Evolutionary conservation across 2,329 filamentous ascomycete species (phyloP), one percentile per base, ranked within the genome.

Genomic region (Nothophaeocryptopus gaeumannii): DNA sequence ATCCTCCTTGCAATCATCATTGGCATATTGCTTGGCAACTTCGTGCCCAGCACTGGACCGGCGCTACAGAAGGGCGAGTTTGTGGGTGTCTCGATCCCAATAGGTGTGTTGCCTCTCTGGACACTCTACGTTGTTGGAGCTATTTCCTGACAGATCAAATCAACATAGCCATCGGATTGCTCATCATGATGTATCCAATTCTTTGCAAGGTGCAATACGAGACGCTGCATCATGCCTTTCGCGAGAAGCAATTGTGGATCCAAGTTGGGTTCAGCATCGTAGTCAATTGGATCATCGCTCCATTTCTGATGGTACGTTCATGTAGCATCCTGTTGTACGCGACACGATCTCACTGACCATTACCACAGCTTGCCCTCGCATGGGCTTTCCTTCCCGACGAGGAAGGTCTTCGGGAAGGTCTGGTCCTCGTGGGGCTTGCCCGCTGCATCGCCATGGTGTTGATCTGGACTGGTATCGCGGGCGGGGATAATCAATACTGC

Each of bases 111-210:
- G 16, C 14, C 16, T 39, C 30, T 5, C 15, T 9, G 13, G 8
- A 34, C 29, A 80, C 81, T 83, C 66, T 44, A 73, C 67, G 26
- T 15, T 33, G 39, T 30, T 15, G 15, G 14, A 41, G 14, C 41
- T 49, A 13, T 42, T n/a, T 37, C 34, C 30, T 29, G 12, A 2
- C 32, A n/a, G n/a, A n/a, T 32, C n/a, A n/a, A n/a, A n/a, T n/a
- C n/a, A n/a, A n/a, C n/a, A 58, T 53, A 43, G 88, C 89, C 0
- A 73, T 95, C 40, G 89, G 89, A 0, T 72, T 95, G 1, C 76
- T 95, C 1, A 83, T 95, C 36, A 95, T 95, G 89, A 95, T 95
- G 88, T 95, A 93, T 63, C 90, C 89, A 0, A 95, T 95, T 52
- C 74, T 95, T 0, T 95, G 88, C 77, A 93, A 93, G 67, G 86